Percentiles rank a stretch among this genome's conserved stretches.
Conservation (phyloP, 352 stramenopile species). For the Paralagenidium karlingii region DNA sequence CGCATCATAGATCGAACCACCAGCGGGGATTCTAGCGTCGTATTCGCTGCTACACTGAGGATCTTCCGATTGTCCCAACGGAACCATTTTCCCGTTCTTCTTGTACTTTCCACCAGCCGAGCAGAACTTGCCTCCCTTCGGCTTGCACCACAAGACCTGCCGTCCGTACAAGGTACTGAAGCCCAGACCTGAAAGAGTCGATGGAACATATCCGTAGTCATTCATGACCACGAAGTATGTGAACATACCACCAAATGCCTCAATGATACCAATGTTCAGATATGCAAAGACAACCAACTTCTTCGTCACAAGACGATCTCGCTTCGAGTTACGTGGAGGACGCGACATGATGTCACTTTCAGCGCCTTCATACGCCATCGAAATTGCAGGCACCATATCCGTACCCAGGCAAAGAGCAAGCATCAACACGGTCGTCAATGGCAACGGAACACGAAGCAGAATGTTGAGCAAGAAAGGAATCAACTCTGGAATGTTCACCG, state of each 20-base stretch:
- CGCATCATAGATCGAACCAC: constrained; percentile 18
- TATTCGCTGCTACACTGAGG: constrained; percentile 12
- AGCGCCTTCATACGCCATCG: constrained; percentile 58
- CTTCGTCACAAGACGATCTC: constrained; percentile 45
- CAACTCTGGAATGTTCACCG: constrained; percentile 61
- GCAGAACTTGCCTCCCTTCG: constrained; percentile 41
- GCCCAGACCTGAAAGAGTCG: constrained; percentile 40
- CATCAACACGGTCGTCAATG: constrained; percentile 60
- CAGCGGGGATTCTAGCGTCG: constrained; percentile 12
- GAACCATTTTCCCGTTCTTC: constrained; percentile 5
- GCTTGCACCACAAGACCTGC: constrained; percentile 68
- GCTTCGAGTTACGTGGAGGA: constrained; percentile 28
- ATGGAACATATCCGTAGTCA: constrained; percentile 45
- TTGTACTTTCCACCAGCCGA: constrained; percentile 16
- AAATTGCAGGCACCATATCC: constrained; percentile 73
- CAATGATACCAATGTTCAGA: constrained; percentile 60
- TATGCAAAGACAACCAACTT: constrained; percentile 62
- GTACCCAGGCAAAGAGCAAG: constrained; percentile 61
- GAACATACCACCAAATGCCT: constrained; percentile 45
- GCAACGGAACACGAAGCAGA: constrained; percentile 52
- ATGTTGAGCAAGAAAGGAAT: constrained; percentile 28
- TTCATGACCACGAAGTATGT: constrained; percentile 51
- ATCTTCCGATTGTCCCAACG: constrained; percentile 9
- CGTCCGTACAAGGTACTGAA: constrained; percentile 42
- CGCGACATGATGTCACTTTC: constrained; percentile 51